Evolutionary conservation across 2,329 filamentous ascomycete genomes (phyloP).

Genomic region (Pseudogymnoascus sp.): DNA sequence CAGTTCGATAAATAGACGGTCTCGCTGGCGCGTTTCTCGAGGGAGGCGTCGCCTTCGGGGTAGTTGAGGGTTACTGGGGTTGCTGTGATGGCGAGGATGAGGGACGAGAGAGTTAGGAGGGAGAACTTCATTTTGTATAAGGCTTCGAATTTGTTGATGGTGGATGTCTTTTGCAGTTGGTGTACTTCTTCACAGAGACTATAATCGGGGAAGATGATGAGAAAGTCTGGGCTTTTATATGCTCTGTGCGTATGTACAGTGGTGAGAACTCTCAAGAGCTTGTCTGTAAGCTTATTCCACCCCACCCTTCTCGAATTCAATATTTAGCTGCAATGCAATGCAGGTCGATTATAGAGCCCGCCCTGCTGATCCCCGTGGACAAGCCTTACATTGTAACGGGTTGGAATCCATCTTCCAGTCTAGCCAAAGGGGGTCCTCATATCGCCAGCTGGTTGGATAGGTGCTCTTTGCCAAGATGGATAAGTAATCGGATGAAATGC

Average conservation of each 20-base stretch:
- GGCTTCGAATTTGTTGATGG: neutral
- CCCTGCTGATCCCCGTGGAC: neutral
- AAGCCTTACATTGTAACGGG: neutral
- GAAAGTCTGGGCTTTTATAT: neutral
- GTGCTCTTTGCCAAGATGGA: neutral
- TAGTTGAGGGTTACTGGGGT: neutral
- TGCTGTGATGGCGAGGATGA: neutral
- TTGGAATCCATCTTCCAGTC: neutral
- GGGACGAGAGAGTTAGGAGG: neutral
- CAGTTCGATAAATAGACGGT: neutral
- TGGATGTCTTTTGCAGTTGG: neutral
- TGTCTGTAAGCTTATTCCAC: neutral
- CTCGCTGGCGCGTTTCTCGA: neutral
- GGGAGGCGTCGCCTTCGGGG: neutral
- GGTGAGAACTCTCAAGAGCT: neutral
- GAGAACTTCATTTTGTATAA: neutral
- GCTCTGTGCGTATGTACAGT: neutral
- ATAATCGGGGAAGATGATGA: neutral
- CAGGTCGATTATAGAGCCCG: neutral
- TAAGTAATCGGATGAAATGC: neutral
- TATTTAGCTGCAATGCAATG: neutral
- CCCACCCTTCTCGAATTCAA: neutral
- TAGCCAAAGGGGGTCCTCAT: neutral
- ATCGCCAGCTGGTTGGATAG: neutral
- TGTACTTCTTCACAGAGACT: neutral